Base-by-base conservation (phyloP, 768 basidiomycete species). In the Suillus weaverae region DNA sequence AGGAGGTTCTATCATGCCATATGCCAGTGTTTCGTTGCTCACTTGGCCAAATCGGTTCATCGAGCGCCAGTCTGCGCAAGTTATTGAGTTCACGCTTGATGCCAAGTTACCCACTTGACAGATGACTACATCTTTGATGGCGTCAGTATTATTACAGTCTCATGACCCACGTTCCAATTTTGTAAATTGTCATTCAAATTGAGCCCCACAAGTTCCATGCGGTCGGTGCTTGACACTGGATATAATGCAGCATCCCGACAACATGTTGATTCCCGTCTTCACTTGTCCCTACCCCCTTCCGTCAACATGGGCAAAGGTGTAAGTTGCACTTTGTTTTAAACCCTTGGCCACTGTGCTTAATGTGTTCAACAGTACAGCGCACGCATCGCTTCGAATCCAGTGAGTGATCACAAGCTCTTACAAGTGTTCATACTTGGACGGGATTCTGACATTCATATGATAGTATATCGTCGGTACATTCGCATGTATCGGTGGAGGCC, bases 381-480 rank as follows among this genome's bases (percentile, higher is more conserved):
- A 56, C 76, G 80, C 61, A 86, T 87, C 67, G 86, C 86, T 55
- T 75, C 80, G 30, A 87, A 87, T 73, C 86, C 86, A n/a, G 85
- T 86, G 69, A 20, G 76, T 74, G 36, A 70, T 26, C 22, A 18
- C 6, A 50, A 50, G 16, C 50, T 55, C 33, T 36, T 18, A 54
- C 53, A 4, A 22, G 22, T n/a, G 11, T 53, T 2, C 16, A 35
- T 39, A 38, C 54, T 64, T 22, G 33, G 6, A 35, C 11, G 10
- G 6, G 16, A 26, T 43, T 32, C 61, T 60, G 20, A 22, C 32
- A 48, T 53, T 30, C 20, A 50, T 57, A n/a, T 26, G 35, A n/a
- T 66, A 91, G 89, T 91, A 91, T 74, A 75, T 91, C 64, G 90
- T 91, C 62, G 90, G 90, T 36, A 86, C 88, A 20, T 92, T 92